Percentiles rank a stretch among this genome's conserved stretches.
phyloP scores from a whole-genome alignment of 257 asterid species.

The Coffea eugenioides region DNA sequence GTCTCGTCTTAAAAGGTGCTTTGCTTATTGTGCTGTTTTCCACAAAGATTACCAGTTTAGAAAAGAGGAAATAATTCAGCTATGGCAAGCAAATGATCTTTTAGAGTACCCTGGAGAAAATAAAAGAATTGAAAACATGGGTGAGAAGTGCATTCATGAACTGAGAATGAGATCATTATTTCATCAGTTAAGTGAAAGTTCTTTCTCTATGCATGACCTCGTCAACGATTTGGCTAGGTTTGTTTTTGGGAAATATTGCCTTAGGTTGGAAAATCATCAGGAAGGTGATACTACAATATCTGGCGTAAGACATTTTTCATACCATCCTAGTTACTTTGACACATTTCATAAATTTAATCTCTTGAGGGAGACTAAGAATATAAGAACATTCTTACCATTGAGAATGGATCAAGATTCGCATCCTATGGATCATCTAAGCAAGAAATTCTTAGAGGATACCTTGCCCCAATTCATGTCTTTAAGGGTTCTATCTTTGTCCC shows the following conservation, averaged over 20 bases:
- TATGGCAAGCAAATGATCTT: conserved; percentile 18
- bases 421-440: not conserved
- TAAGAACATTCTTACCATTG: conserved; percentile 54
- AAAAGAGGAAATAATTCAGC: not conserved
- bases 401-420: no score
- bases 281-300: conserved; percentile 21
- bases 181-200: not conserved
- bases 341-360: conserved; percentile 37
- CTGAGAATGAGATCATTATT: conserved; percentile 9
- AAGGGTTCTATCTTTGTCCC: conserved; percentile 12
- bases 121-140: not conserved
- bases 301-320: conserved; percentile 46
- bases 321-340: conserved; percentile 38
- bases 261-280: conserved; percentile 41
- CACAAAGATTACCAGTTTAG: conserved; percentile 6
- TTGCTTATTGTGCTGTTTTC: conserved; percentile 15
- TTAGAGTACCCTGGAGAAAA: not conserved
- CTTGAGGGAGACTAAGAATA: conserved; percentile 31
- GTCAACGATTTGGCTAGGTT: conserved; percentile 60
- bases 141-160: conserved; percentile 6
- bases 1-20: conserved; percentile 7
- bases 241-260: conserved; percentile 51
- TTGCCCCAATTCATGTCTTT: not conserved
- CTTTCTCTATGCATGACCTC: conserved; percentile 47
- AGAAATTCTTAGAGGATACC: not conserved